Evolutionary conservation across 352 stramenopile genomes (phyloP).

Genomic region (Globisporangium megalacanthum): DNA sequence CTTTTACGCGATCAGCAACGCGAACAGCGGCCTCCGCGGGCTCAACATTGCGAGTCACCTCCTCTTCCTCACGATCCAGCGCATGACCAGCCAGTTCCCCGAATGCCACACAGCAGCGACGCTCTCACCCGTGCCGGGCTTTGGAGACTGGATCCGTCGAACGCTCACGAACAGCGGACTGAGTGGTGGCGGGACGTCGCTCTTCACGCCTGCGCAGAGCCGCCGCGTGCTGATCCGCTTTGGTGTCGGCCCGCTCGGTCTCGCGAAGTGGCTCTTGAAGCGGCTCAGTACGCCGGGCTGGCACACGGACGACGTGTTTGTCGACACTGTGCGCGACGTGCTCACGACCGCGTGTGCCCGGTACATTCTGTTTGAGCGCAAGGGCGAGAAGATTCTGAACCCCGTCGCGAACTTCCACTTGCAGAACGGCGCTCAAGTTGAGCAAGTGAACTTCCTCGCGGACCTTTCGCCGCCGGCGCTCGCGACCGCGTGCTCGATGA

Average conservation of each 20-base stretch:
- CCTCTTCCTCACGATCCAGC: slow-evolving; percentile 79
- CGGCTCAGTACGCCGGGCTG: slow-evolving; percentile 40
- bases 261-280: slow-evolving; percentile 71
- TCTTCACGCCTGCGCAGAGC: slow-evolving; percentile 47
- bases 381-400: slow-evolving; percentile 74
- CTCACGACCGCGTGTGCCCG: slow-evolving; percentile 53
- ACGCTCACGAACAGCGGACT: slow-evolving; percentile 22
- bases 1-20: slow-evolving; percentile 84
- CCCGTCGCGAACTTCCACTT: slow-evolving; percentile 83
- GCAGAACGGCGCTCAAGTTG: slow-evolving; percentile 80
- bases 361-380: slow-evolving; percentile 80
- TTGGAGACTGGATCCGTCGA: slow-evolving; percentile 59
- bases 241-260: slow-evolving; percentile 40
- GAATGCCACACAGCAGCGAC: slow-evolving; percentile 62
- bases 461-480: slow-evolving; percentile 50
- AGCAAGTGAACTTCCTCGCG: slow-evolving; percentile 81
- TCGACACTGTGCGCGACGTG: slow-evolving; percentile 42
- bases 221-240: slow-evolving; percentile 54
- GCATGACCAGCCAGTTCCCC: slow-evolving; percentile 60
- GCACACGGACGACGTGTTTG: slow-evolving; percentile 41
- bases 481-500: slow-evolving; percentile 49
- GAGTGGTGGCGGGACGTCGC: slow-evolving; percentile 16
- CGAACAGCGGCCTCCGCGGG: slow-evolving; percentile 68
- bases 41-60: slow-evolving; percentile 81
- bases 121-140: slow-evolving; percentile 74